Conservation (phyloP, 148 eudicot species). For the Arctostaphylos glauca region DNA sequence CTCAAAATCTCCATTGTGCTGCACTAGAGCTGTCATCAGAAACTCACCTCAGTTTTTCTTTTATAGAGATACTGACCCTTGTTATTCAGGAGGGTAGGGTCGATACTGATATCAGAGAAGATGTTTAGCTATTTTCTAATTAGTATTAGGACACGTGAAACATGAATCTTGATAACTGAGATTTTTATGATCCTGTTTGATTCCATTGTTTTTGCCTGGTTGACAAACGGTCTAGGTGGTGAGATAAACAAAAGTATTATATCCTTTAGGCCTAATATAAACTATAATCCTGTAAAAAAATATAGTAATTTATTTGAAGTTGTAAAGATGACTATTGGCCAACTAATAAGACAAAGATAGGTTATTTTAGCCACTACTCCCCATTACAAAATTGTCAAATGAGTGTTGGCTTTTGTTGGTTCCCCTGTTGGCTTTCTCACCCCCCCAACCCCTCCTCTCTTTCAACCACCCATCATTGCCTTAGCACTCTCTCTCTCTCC, state of each 20-base stretch:
- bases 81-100: neutral
- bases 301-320: neutral
- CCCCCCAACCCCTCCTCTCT: too few relatives aligned
- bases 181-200: neutral
- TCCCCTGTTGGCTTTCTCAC: neutral
- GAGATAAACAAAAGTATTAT: neutral
- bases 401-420: neutral
- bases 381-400: neutral
- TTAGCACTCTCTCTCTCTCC: too few relatives aligned
- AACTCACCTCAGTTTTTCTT: neutral
- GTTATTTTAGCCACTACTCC: neutral
- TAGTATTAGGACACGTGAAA: neutral
- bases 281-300: neutral
- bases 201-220: neutral
- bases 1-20: constrained; percentile 16
- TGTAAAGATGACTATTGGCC: neutral
- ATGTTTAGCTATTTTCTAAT: neutral
- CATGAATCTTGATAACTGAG: neutral
- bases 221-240: neutral
- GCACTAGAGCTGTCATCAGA: neutral
- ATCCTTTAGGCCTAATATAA: neutral
- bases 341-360: neutral
- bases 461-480: too few relatives aligned
- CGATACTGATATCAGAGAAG: neutral
- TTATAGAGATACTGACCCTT: neutral